These are phyloP conservation scores for Vararia minispora DNA, from an alignment of 768 basidiomycete species.

Conservation along the genomic window DNA sequence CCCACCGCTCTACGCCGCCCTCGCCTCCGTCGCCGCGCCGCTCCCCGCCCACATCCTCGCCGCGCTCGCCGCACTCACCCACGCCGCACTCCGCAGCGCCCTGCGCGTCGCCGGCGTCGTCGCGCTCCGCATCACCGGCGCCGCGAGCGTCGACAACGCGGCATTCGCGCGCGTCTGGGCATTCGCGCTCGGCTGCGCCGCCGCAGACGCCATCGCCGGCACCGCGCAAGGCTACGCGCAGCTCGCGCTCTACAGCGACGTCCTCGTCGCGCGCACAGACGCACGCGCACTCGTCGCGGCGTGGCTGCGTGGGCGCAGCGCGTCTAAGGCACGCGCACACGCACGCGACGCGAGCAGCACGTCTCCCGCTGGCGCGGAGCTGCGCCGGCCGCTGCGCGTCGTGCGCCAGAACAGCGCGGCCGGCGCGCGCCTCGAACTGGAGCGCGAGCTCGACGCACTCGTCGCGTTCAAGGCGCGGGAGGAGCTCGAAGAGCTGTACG, in stretches of 20 bases:
- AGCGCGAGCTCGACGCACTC: constrained; percentile 57
- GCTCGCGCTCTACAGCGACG: constrained; percentile 56
- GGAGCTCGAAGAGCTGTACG: constrained; percentile 73
- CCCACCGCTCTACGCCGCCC: constrained; percentile 30
- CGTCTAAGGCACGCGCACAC: background rate
- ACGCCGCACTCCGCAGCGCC: constrained; percentile 39
- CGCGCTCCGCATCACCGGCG: constrained; percentile 34
- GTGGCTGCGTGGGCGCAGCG: constrained; percentile 14
- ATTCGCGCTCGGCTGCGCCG: constrained; percentile 67
- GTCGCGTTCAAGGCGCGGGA: constrained; percentile 53
- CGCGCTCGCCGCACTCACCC: constrained; percentile 30
- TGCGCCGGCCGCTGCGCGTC: background rate
- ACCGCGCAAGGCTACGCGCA: constrained; percentile 64
- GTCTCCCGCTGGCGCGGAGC: too few species aligned
- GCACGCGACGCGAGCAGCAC: too few species aligned
- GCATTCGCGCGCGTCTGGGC: constrained; percentile 67
- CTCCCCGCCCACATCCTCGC: constrained; percentile 24
- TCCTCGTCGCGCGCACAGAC: constrained; percentile 39
- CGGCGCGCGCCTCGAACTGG: constrained; percentile 31
- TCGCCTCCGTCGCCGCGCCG: constrained; percentile 21
- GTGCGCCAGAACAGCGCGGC: constrained; percentile 10
- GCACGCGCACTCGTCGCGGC: constrained; percentile 27
- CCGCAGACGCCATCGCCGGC: constrained; percentile 53
- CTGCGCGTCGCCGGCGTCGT: constrained; percentile 47
- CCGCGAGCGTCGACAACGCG: constrained; percentile 41